Base-by-base conservation (phyloP, 345 rosid species). In the Gossypium rotundifolium region DNA sequence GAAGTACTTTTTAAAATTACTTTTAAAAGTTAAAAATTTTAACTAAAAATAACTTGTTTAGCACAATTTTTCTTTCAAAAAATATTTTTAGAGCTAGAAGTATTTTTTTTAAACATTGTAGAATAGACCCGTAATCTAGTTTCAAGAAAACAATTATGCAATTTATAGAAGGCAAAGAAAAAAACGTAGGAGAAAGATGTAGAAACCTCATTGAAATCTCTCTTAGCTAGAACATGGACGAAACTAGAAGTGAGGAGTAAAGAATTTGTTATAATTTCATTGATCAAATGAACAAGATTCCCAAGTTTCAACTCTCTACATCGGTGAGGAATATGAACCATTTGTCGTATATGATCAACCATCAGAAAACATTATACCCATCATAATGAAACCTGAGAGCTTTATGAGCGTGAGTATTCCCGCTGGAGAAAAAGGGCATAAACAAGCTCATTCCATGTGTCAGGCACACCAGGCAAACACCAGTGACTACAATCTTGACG, bases 381-480 rank as follows among this genome's bases (percentile, higher is more conserved):
- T 79, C 64, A 77, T 29, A 44, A 9, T 2, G 67, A 65, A 58
- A 52, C 72, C 74, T 75, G 74, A 45, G 73, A 51, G 77, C 46
- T 58, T 55, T 73, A 69, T 53, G 45, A 38, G 52, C 11, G 68
- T 11, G 33, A 12, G 0, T 60, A 70, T 71, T 84, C 86, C 45
- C 48, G 72, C 81, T 79, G 86, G 18, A 89, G 83, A 73, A 84
- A 67, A 60, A 84, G 79, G 0, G 90, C 88, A 70, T 83, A 87
- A 59, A 87, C 82, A 64, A 90, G 87, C 76, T 87, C 90, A 71
- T 90, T 88, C 95, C 90, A 90, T 0, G 87, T 74, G 77, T 90
- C 92, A n/a, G 95, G 95, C 25, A 88, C 87, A 5, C 93, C 88
- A 9, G 95, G 95, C 73, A 90, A 81, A 83, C 90, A 90, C 95